Evolutionary conservation across 1,139 yeast genomes (phyloP).

Genomic region (Geotrichum siamense): DNA sequence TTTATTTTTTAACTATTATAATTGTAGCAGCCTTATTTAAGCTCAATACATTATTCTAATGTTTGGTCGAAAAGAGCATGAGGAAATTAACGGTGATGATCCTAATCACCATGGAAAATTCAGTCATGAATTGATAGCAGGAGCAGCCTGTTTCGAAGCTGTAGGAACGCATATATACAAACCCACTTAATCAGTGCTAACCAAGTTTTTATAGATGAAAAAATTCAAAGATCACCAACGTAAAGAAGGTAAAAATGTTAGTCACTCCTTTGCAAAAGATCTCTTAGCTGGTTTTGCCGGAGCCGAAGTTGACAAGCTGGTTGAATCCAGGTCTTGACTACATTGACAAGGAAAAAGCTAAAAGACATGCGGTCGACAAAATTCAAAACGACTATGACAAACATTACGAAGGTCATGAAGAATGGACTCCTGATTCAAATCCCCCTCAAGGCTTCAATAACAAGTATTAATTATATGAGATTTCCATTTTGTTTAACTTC

Average conservation of each 20-base stretch:
- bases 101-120: conserved; percentile 27
- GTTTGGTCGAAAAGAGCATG: conserved; percentile 27
- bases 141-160: conserved; percentile 34
- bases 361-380: conserved; percentile 25
- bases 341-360: conserved; percentile 38
- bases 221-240: conserved; percentile 31
- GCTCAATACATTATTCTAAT: no score
- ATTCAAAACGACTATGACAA: conserved; percentile 28
- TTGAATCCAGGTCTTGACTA: conserved; percentile 33
- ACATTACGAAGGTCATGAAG: conserved; percentile 22
- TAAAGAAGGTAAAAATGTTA: conserved; percentile 30
- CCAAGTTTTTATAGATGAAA: conserved; percentile 24
- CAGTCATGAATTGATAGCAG: conserved; percentile 33
- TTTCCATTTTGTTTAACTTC: no score
- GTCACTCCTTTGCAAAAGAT: conserved; percentile 31
- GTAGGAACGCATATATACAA: no score
- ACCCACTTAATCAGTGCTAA: no score
- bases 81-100: conserved; percentile 23
- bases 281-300: conserved; percentile 32
- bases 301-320: conserved; percentile 33
- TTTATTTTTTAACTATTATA: no score
- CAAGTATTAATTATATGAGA: no score
- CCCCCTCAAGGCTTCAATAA: neutral
- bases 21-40: no score
- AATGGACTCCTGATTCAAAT: neutral